Evolutionary conservation across 208 protist species (phyloP), one percentile per base, ranked within the genome.

Genomic region (Trichomonas tenax): DNA sequence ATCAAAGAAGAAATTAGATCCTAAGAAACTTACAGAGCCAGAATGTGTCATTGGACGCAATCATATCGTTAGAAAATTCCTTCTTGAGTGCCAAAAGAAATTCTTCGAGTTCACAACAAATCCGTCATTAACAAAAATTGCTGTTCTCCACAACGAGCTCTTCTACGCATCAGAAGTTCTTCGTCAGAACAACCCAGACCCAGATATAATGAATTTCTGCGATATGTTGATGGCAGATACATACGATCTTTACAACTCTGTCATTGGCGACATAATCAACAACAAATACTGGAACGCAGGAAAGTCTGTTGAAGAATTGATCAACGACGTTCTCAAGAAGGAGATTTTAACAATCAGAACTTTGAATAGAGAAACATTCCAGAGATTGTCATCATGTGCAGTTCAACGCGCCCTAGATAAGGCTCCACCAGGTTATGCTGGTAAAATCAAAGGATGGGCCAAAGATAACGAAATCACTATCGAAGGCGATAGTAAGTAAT

Each of bases 111-210:
- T 58, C 8, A 93, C 86, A 93, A n/a, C 86, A 34, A 48, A 48
- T 51, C 86, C 86, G 34, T 34, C 17, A 26, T 38, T 93, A 21
- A 38, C 86, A 48, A 93, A 93, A 36, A 93, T 93, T 2, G 40
- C 40, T 51, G 36, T 93, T 9, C 86, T 93, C n/a, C 86, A 93
- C 51, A 93, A 93, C 44, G 86, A 93, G n/a, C 36, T 93, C 36
- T 93, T 93, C 46, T 93, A 48, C 41, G 86, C 86, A 38, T 93
- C 86, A 48, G 86, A 93, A 51, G 41, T 93, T 51, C n/a, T 93
- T 41, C 40, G 44, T 51, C 44, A 48, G 8, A 40, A 93, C 15
- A 93, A 51, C 0, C 15, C 40, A 58, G 41, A 23, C 6, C 10
- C 44, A 48, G 45, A 34, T 26, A 34, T 93, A 8, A 51, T 93